phyloP scores from a whole-genome alignment of 805 yeast species.

The Schizosaccharomyces osmophilus region DNA sequence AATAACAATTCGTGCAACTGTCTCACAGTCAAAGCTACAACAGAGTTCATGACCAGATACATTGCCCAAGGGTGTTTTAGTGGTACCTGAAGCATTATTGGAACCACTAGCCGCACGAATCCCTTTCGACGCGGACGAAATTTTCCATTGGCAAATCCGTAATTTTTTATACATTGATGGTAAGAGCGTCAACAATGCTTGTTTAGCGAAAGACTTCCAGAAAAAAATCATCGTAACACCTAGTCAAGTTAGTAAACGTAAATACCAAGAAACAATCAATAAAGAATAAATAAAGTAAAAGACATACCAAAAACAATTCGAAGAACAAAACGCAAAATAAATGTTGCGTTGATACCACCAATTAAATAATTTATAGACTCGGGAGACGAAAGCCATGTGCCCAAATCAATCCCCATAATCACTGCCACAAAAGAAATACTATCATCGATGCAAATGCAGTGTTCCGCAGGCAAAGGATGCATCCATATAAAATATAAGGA shows the following conservation, averaged over 20 bases:
- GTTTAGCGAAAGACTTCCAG: conserved; percentile 60
- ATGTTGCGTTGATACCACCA: neutral
- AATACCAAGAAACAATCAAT: neutral
- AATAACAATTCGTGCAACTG: conserved; percentile 48
- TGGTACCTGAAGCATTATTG: conserved; percentile 18
- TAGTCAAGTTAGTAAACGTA: neutral
- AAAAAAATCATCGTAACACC: conserved; percentile 38
- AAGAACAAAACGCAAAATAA: neutral
- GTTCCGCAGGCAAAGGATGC: conserved; percentile 71
- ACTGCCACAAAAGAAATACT: conserved; percentile 84
- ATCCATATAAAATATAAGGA: conserved; percentile 30
- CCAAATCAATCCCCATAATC: conserved; percentile 46
- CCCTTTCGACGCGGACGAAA: neutral
- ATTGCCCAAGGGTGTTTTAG: conserved; percentile 7
- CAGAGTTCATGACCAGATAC: conserved; percentile 4
- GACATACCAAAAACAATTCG: neutral
- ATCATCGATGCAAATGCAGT: conserved; percentile 91
- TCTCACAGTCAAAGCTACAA: conserved; percentile 43
- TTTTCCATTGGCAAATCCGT: neutral
- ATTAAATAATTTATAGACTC: neutral
- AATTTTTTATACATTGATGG: conserved; percentile 27
- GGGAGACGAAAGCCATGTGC: conserved; percentile 24
- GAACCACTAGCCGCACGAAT: conserved; percentile 13
- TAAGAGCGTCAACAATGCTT: conserved; percentile 30
- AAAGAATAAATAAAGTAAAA: neutral